Base-by-base conservation (phyloP, 306 rosid species). In the Cicer bijugum region DNA sequence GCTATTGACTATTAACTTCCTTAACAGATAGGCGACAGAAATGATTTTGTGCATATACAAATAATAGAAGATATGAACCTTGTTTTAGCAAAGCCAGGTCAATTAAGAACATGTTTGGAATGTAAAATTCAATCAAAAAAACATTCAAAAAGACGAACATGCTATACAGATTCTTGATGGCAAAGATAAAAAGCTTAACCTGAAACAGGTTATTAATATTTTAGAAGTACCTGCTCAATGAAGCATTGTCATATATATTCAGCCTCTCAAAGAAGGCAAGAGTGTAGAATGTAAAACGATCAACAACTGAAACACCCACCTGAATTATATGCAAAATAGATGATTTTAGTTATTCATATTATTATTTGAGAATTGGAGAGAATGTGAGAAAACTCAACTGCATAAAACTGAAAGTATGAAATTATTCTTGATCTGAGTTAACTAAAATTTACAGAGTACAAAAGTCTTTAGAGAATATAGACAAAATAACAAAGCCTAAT, bases 251-350 rank as follows among this genome's bases (percentile, higher is more conserved):
- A 78, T 89, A 88, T 91, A 94, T 91, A 84, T 91, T 94, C 69
- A 94, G 87, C 80, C 75, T 87, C 90, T 94, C 97, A 76, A 94
- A 94, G 85, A 94, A 91, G 57, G 93, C 91, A 43, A 91, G 96
- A 2, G 99, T 91, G 87, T 89, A 94, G 78, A 77, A 94, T 9
- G 99, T 94, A 78, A 91, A 91, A 74, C 99, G 97, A 75, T 94
- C 99, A 37, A 94, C 97, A 72, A 94, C 99, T 20, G 97, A 91
- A 62, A 94, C 99, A 52, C 99, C 97, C 78, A 94, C 92, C 98
- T 89, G 85, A 46, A 79, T 68, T 11, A 65, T 28, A 68, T 37
- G 53, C 73, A 40, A 72, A 73, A 78, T 51, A 85, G 28, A 33
- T 17, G 48, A 62, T 16, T 55, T 45, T 66, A 75, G 38, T 58